A percentile compares a stretch with the other conserved stretches of the same genome.
phyloP scores from a whole-genome alignment of 129 eudicot genomes.

The Ambrosia trifida region DNA sequence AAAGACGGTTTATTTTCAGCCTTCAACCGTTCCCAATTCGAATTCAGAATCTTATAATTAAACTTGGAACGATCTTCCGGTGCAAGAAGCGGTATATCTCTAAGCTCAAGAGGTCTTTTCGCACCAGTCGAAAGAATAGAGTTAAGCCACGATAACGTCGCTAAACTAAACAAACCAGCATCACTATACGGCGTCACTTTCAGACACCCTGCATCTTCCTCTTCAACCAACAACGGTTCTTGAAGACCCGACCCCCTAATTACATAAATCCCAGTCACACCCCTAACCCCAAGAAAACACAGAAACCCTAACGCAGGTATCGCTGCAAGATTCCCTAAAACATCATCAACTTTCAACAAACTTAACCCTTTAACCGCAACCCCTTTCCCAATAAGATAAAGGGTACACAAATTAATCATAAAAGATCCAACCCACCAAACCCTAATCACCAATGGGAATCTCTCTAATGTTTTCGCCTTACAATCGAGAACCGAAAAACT shows the following conservation, averaged over 20 bases:
- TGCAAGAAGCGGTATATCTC: constrained; percentile 85
- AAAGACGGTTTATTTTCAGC: constrained; percentile 65
- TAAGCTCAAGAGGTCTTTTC: constrained; percentile 78
- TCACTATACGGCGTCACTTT: constrained; percentile 77
- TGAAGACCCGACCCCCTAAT: constrained; percentile 62
- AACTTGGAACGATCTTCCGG: constrained; percentile 84
- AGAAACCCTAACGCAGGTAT: constrained; percentile 70
- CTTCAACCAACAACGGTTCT: constrained; percentile 74
- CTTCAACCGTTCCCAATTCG: constrained; percentile 82
- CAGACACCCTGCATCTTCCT: constrained; percentile 74
- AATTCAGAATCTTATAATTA: constrained; percentile 61
- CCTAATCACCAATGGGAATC: constrained; percentile 57
- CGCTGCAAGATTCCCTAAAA: constrained; percentile 52
- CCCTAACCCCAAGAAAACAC: constrained; percentile 64
- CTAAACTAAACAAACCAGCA: constrained; percentile 75
- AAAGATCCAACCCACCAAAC: constrained; percentile 79
- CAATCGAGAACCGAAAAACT: constrained; percentile 54
- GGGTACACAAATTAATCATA: constrained; percentile 43
- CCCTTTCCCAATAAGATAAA: constrained; percentile 60
- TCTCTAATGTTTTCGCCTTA: constrained; percentile 57
- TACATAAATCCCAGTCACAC: constrained; percentile 61
- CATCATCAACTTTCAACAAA: constrained; percentile 51
- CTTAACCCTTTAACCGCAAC: constrained; percentile 53
- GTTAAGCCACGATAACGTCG: constrained; percentile 82
- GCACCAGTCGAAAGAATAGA: constrained; percentile 76